These are phyloP conservation scores for Boechera stricta DNA, from an alignment of 345 rosid genomes.

Conservation along the genomic window DNA sequence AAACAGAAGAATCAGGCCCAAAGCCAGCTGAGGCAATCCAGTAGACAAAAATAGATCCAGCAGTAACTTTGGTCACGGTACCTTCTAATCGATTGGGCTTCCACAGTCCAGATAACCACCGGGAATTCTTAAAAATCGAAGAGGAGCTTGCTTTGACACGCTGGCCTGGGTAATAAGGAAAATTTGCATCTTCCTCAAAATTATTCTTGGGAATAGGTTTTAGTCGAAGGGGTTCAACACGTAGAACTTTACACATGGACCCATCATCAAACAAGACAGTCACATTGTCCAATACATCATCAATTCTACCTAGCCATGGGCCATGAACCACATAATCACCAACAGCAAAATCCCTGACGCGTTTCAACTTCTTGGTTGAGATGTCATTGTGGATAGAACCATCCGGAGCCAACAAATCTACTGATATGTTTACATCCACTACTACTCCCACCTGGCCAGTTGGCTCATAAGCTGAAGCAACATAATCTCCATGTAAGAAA, in stretches of 20 bases:
- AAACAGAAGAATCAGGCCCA: slow-evolving; percentile 82
- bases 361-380: slow-evolving; percentile 73
- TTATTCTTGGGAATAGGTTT: slow-evolving; percentile 73
- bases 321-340: slow-evolving; percentile 94
- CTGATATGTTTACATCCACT: slow-evolving; percentile 72
- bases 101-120: slow-evolving; percentile 90
- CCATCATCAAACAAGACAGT: slow-evolving; percentile 96
- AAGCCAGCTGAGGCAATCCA: slow-evolving; percentile 98
- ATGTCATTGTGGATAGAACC: slow-evolving; percentile 68
- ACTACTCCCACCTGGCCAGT: slow-evolving; percentile 94
- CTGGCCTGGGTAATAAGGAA: slow-evolving; percentile 92
- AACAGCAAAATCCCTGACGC: slow-evolving; percentile 82
- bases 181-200: slow-evolving; percentile 84
- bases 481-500: slow-evolving; percentile 90
- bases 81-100: slow-evolving; percentile 90
- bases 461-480: slow-evolving; percentile 79
- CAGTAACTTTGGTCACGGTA: slow-evolving; percentile 85
- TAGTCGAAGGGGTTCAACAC: slow-evolving; percentile 81
- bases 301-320: slow-evolving; percentile 94
- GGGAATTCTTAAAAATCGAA: slow-evolving; percentile 77
- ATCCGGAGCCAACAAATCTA: slow-evolving; percentile 73
- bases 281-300: slow-evolving; percentile 92
- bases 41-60: slow-evolving; percentile 85
- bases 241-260: slow-evolving; percentile 81
- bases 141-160: slow-evolving; percentile 90